Percentiles rank a stretch among this genome's conserved stretches.
Conservation (phyloP, 176 grass and related monocot genomes). For the Juncus inflexus region DNA sequence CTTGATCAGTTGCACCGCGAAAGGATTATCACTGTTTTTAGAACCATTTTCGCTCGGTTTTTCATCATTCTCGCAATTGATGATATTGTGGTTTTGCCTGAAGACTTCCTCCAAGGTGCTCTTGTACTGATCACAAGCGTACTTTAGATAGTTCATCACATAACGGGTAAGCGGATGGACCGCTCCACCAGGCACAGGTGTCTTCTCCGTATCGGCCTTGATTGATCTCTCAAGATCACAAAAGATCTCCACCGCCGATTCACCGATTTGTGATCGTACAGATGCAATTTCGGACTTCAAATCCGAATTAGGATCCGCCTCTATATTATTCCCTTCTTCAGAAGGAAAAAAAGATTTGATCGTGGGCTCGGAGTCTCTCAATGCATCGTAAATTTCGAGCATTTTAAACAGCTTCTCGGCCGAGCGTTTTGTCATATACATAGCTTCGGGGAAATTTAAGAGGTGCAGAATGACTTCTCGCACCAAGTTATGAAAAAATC, state of each 20-base stretch:
- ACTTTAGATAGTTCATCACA: constrained; percentile 94
- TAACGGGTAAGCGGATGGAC: constrained; percentile 80
- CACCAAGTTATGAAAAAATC: constrained; percentile 23
- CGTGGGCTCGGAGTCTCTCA: constrained; percentile 42
- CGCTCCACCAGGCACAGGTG: constrained; percentile 51
- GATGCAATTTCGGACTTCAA: constrained; percentile 50
- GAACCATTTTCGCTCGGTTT: neutral
- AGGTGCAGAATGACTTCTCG: constrained; percentile 42
- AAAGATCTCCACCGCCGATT: constrained; percentile 67
- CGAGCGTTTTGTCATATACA: constrained; percentile 57
- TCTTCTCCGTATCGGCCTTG: constrained; percentile 53
- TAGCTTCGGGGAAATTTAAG: constrained; percentile 73
- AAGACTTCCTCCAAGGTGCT: constrained; percentile 80
- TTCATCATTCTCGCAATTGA: constrained; percentile 18
- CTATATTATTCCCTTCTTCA: neutral
- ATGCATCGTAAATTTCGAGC: constrained; percentile 86
- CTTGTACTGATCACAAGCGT: constrained; percentile 65
- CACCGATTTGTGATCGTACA: constrained; percentile 47
- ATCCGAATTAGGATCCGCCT: constrained; percentile 22
- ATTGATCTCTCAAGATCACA: constrained; percentile 91
- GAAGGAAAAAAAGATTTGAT: constrained; percentile 37
- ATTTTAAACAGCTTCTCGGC: constrained; percentile 95
- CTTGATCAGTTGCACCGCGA: constrained; percentile 58
- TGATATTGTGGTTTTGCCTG: constrained; percentile 39
- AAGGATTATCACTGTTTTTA: constrained; percentile 34